These are phyloP conservation scores for Dactylorhiza incarnata DNA, from an alignment of 106 monocot genomes.

Conservation along the genomic window DNA sequence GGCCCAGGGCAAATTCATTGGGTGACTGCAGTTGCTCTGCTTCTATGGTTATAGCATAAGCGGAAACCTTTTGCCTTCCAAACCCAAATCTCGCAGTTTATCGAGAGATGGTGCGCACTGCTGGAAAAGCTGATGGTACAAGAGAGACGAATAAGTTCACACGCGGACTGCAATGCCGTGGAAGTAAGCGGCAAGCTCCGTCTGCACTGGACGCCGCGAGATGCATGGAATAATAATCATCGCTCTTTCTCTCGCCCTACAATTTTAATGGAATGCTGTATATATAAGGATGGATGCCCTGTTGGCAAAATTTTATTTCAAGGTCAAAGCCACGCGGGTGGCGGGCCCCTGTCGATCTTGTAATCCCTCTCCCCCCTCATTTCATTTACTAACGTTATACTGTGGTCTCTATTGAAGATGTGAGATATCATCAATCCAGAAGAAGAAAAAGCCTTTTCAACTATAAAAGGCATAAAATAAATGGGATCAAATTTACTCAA, in stretches of 20 bases:
- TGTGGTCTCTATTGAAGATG: background rate
- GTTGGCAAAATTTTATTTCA: background rate
- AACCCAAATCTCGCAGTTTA: background rate
- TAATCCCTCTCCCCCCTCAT: too few relatives aligned
- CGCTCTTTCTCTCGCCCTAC: background rate
- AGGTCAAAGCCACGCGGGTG: slow-evolving; percentile 64
- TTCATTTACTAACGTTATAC: background rate
- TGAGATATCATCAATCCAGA: background rate
- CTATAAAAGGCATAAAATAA: background rate
- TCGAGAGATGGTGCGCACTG: background rate
- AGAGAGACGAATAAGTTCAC: slow-evolving; percentile 3
- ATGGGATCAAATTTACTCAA: slow-evolving; percentile 5
- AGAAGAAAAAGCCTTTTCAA: background rate
- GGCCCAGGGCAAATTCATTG: slow-evolving; percentile 4
- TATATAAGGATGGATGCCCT: slow-evolving; percentile 13
- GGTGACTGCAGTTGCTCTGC: slow-evolving; percentile 7
- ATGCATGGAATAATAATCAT: background rate
- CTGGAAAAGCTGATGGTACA: slow-evolving; percentile 2
- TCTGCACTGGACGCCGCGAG: background rate
- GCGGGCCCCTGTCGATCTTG: slow-evolving; percentile 35
- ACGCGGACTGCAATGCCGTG: background rate
- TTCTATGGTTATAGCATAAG: slow-evolving; percentile 14
- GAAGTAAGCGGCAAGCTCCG: background rate
- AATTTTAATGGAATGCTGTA: slow-evolving; percentile 15
- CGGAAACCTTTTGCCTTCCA: slow-evolving; percentile 5